Conservation (phyloP, 169 alveolate genomes). For the Babesia gibsoni region DNA sequence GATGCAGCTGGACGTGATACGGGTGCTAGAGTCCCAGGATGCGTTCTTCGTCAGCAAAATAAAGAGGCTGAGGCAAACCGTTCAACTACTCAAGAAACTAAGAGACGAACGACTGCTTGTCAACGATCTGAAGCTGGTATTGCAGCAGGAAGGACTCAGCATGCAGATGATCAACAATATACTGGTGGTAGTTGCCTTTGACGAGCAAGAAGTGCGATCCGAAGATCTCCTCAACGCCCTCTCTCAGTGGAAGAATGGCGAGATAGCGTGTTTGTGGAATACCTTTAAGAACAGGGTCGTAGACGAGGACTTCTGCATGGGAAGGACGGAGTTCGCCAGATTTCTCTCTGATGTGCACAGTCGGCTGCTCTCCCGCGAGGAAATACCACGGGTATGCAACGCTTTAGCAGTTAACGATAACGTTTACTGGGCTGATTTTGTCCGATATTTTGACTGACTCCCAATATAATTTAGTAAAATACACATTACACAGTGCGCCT, state of each 20-base stretch:
- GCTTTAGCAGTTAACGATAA: constrained; percentile 35
- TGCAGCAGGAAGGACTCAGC: constrained; percentile 27
- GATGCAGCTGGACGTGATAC: constrained; percentile 18
- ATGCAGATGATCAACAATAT: constrained; percentile 18
- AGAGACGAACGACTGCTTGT: background rate
- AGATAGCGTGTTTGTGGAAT: constrained; percentile 38
- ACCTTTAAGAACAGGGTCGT: constrained; percentile 2
- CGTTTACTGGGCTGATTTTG: constrained; percentile 50
- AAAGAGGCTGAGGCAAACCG: constrained; percentile 30
- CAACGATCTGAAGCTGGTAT: constrained; percentile 3
- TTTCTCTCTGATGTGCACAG: constrained; percentile 19
- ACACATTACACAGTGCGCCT: too few relatives aligned
- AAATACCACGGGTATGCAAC: constrained; percentile 25
- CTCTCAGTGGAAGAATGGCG: constrained; percentile 48
- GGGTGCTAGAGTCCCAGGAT: constrained; percentile 35
- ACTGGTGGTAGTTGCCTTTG: background rate
- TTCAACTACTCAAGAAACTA: constrained; percentile 15
- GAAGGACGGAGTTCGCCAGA: constrained; percentile 8
- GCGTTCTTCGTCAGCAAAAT: constrained; percentile 18
- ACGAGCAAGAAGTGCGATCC: background rate
- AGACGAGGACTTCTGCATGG: constrained; percentile 16
- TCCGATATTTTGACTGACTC: constrained; percentile 2
- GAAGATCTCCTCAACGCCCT: constrained; percentile 17
- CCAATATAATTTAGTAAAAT: background rate
- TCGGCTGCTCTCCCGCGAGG: constrained; percentile 39